A percentile compares a stretch with the other conserved stretches of the same genome.
phyloP scores from a whole-genome alignment of 192 early-diverging fungal species.

The Coemansia sp. region DNA sequence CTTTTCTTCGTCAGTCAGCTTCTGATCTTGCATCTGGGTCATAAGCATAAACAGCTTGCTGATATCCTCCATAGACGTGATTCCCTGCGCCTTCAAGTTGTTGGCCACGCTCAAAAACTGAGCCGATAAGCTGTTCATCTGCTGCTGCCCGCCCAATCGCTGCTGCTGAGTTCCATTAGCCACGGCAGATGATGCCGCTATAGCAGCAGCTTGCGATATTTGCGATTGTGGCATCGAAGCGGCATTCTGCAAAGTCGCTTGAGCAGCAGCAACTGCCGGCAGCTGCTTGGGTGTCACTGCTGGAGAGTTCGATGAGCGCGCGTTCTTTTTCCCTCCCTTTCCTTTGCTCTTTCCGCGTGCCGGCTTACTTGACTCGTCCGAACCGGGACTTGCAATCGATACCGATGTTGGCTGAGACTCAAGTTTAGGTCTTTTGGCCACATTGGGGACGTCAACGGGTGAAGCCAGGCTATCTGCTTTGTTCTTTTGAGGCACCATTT shows the following conservation, averaged over 20 bases:
- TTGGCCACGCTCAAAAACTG: background rate
- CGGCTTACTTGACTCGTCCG: conserved; percentile 24
- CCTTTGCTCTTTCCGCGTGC: conserved; percentile 25
- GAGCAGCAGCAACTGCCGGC: background rate
- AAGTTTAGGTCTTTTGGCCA: conserved; percentile 25
- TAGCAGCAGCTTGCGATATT: background rate
- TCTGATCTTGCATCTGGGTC: conserved; percentile 9
- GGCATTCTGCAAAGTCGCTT: background rate
- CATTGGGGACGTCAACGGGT: background rate
- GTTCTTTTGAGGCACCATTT: conserved; percentile 33
- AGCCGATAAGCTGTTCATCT: background rate
- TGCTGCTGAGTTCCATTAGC: conserved; percentile 2
- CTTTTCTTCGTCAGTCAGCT: conserved; percentile 12
- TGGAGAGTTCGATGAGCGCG: conserved; percentile 36
- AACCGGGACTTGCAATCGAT: conserved; percentile 2
- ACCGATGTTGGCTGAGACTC: conserved; percentile 9
- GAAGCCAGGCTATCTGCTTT: conserved; percentile 14
- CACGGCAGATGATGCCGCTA: background rate
- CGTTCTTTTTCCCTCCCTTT: conserved; percentile 20
- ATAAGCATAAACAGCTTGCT: conserved; percentile 5
- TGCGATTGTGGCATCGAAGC: conserved; percentile 4
- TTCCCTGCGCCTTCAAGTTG: conserved; percentile 14
- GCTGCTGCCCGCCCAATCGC: background rate
- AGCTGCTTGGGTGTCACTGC: conserved; percentile 8
- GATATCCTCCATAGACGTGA: conserved; percentile 10